These are phyloP conservation scores for Ampelomyces quisqualis DNA, from an alignment of 2,329 filamentous ascomycete species.

Conservation along the genomic window DNA sequence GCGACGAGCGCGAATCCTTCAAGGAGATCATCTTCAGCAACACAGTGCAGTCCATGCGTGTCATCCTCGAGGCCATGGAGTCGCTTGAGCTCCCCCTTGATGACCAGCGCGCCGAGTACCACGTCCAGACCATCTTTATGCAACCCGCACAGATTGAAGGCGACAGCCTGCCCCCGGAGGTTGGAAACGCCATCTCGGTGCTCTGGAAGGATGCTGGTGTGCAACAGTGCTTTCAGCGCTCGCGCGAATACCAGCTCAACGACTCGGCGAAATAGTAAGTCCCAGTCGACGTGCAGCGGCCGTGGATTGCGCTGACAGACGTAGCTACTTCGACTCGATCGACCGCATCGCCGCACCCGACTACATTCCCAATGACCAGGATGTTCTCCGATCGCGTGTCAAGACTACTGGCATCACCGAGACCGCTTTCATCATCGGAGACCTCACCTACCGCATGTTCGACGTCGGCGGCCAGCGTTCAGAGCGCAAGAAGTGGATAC, in stretches of 20 bases:
- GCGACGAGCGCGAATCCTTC: slow-evolving; percentile 74
- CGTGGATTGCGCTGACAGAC: slow-evolving; percentile 15
- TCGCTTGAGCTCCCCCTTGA: slow-evolving; percentile 77
- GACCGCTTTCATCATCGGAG: slow-evolving; percentile 92
- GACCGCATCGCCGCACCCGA: slow-evolving; percentile 86
- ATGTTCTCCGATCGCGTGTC: slow-evolving; percentile 91
- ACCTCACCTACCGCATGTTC: slow-evolving; percentile 95
- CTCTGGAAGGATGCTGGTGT: slow-evolving; percentile 92
- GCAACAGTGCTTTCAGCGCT: slow-evolving; percentile 92
- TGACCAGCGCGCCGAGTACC: slow-evolving; percentile 91
- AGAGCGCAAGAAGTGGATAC: slow-evolving; percentile 99
- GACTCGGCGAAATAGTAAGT: slow-evolving; percentile 94
- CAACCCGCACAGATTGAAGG: slow-evolving; percentile 96
- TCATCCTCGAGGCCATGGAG: slow-evolving; percentile 69
- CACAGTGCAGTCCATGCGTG: slow-evolving; percentile 69
- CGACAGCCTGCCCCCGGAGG: slow-evolving; percentile 89
- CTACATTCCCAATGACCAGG: slow-evolving; percentile 93
- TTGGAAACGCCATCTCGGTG: slow-evolving; percentile 87
- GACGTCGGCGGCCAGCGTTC: slow-evolving; percentile 94
- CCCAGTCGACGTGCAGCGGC: not conserved
- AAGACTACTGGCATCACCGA: slow-evolving; percentile 98
- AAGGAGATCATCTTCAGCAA: slow-evolving; percentile 73
- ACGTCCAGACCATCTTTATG: slow-evolving; percentile 98
- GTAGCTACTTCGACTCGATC: slow-evolving; percentile 93
- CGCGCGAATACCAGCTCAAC: slow-evolving; percentile 93